Conservation (phyloP, 176 grass and related monocot genomes). For the Rhynchospora pubera region DNA sequence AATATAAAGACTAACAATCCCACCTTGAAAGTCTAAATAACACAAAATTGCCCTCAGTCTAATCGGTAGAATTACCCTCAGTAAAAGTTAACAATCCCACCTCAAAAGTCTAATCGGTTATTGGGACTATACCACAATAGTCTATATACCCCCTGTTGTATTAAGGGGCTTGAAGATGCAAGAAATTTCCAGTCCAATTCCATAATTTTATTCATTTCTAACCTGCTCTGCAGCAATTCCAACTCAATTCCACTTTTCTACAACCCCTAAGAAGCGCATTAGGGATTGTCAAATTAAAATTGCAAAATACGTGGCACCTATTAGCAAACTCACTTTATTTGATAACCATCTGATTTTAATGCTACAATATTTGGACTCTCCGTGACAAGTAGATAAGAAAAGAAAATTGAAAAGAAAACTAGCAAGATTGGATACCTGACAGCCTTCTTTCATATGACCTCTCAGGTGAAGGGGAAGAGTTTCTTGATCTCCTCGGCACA, state of each 20-base stretch:
- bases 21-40: neutral
- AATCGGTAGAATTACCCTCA: too few relatives aligned
- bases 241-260: neutral
- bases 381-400: neutral
- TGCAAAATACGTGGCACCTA: neutral
- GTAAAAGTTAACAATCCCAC: neutral
- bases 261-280: neutral
- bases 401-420: neutral
- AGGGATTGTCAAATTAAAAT: neutral
- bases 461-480: slow-evolving; percentile 14
- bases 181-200: neutral
- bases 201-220: neutral
- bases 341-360: neutral
- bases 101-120: neutral
- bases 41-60: too few relatives aligned
- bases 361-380: neutral
- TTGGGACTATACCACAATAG: too few relatives aligned
- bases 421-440: neutral
- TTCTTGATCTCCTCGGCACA: slow-evolving; percentile 17
- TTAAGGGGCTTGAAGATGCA: too few relatives aligned
- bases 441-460: slow-evolving; percentile 16
- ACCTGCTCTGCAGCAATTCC: neutral
- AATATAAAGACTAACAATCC: neutral
- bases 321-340: neutral
- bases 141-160: too few relatives aligned